These are phyloP conservation scores for Podaxis carcinomalis DNA, from an alignment of 768 basidiomycete genomes.

Conservation along the genomic window DNA sequence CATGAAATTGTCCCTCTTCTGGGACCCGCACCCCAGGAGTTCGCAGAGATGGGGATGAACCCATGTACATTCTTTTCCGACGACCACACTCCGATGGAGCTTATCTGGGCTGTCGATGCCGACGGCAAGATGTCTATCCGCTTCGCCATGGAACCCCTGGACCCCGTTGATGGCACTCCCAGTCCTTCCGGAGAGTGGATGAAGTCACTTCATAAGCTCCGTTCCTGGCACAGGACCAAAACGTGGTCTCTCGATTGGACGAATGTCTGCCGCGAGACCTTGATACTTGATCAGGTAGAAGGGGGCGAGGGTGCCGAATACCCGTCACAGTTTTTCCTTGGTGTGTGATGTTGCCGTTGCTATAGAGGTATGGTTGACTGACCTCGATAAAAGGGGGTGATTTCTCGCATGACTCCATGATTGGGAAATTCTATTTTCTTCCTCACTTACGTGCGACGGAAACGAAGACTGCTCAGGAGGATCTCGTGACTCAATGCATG, in stretches of 20 bases:
- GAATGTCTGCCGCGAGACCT: conserved; percentile 14
- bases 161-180: conserved; percentile 10
- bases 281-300: conserved; percentile 8
- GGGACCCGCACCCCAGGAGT: conserved; percentile 12
- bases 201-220: conserved; percentile 4
- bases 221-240: conserved; percentile 8
- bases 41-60: not conserved
- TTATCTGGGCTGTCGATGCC: conserved; percentile 15
- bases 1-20: conserved; percentile 13
- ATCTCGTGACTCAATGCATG: conserved; percentile 13
- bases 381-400: conserved; percentile 10
- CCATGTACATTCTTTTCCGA: conserved; percentile 15
- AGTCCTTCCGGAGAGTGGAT: conserved; percentile 4
- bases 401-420: conserved; percentile 13
- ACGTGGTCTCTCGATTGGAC: conserved; percentile 15
- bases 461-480: conserved; percentile 9
- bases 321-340: conserved; percentile 15
- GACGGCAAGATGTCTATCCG: conserved; percentile 15
- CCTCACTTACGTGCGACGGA: conserved; percentile 11
- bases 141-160: conserved; percentile 16
- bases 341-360: conserved; percentile 2
- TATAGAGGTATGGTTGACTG: not conserved
- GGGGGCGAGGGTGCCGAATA: not conserved
- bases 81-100: conserved; percentile 16
- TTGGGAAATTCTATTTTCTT: conserved; percentile 17